phyloP scores from a whole-genome alignment of 108 stramenopile species.

The Nitzschia sp. region DNA sequence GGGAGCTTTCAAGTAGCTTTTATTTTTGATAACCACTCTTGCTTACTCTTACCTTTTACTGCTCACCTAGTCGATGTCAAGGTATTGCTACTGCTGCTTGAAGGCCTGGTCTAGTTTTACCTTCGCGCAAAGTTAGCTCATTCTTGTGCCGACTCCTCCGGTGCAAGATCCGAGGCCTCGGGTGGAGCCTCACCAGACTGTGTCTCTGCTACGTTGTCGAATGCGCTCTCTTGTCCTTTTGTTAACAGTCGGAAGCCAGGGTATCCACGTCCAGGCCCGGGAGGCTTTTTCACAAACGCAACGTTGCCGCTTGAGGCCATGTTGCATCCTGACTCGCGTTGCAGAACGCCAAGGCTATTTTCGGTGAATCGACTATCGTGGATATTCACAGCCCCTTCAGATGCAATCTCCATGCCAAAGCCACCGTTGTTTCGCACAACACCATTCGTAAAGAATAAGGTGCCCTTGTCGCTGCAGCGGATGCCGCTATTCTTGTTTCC shows the following conservation, averaged over 20 bases:
- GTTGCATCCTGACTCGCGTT: conserved; percentile 21
- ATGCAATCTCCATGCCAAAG: conserved; percentile 8
- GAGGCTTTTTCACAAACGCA: conserved; percentile 3
- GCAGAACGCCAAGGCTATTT: conserved; percentile 17
- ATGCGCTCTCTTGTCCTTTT: not conserved
- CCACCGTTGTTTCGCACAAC: conserved; percentile 25
- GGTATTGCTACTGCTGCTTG: too few species aligned
- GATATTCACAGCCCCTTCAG: conserved; percentile 10
- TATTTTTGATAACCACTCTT: too few species aligned
- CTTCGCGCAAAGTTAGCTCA: too few species aligned
- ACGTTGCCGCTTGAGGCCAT: conserved; percentile 25
- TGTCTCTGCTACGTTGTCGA: not conserved
- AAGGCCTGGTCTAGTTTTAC: too few species aligned
- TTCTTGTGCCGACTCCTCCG: too few species aligned
- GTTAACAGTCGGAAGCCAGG: conserved; percentile 20
- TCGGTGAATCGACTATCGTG: conserved; percentile 12
- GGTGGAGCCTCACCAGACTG: too few species aligned
- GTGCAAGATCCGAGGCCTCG: too few species aligned
- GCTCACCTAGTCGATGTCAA: too few species aligned
- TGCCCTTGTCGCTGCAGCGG: conserved; percentile 14
- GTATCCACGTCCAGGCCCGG: not conserved
- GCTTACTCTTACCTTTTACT: too few species aligned
- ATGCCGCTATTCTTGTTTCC: conserved; percentile 24
- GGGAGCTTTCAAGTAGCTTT: too few species aligned
- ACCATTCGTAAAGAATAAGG: conserved; percentile 11